phyloP scores from a whole-genome alignment of 306 rosid genomes.

The Cucurbita pepo region DNA sequence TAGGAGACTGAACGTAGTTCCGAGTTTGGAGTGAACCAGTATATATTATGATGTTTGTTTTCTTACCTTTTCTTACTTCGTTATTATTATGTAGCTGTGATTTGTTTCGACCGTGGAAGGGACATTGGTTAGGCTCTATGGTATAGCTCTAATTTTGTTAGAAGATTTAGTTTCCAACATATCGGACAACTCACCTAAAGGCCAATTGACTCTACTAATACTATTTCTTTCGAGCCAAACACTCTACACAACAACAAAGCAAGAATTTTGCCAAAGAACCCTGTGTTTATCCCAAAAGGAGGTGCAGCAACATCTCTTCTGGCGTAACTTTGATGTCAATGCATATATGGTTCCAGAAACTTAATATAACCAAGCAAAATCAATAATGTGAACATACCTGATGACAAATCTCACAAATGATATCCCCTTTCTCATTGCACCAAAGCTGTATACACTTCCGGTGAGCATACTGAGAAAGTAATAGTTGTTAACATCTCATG shows the following conservation, averaged over 20 bases:
- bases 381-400: slow-evolving; percentile 36
- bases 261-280: neutral
- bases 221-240: neutral
- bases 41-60: too few species aligned
- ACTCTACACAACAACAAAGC: neutral
- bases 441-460: slow-evolving; percentile 95
- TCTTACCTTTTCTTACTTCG: too few species aligned
- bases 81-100: too few species aligned
- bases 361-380: neutral
- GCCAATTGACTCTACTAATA: neutral
- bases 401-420: slow-evolving; percentile 85
- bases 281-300: neutral
- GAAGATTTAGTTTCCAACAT: too few species aligned
- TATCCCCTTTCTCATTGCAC: slow-evolving; percentile 98
- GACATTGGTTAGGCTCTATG: too few species aligned
- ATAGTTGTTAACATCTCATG: slow-evolving; percentile 5
- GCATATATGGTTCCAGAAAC: neutral
- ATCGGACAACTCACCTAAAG: neutral
- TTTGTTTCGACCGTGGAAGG: too few species aligned
- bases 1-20: too few species aligned
- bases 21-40: too few species aligned
- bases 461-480: slow-evolving; percentile 66
- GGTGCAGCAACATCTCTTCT: neutral
- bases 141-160: too few species aligned
- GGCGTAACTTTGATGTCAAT: neutral